phyloP scores from a whole-genome alignment of 139 green algal genomes.

The Spirogloea muscicola region DNA sequence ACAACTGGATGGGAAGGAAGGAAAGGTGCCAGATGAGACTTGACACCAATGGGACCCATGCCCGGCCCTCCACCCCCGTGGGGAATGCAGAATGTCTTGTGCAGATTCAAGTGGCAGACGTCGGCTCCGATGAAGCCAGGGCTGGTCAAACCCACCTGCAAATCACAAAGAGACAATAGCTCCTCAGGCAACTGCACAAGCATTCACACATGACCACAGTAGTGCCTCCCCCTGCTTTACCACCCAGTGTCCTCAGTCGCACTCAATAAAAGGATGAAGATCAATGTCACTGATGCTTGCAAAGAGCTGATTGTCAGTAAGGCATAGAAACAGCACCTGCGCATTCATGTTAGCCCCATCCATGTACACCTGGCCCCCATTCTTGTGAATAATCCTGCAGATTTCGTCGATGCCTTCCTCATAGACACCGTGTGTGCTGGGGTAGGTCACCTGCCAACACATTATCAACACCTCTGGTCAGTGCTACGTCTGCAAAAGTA shows the following conservation, averaged over 20 bases:
- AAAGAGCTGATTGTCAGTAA: no score
- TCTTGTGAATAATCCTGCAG: slow-evolving; percentile 89
- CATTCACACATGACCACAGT: no score
- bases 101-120: slow-evolving; percentile 99
- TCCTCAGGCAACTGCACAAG: neutral
- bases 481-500: no score
- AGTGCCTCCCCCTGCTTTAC: neutral
- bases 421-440: slow-evolving; percentile 96
- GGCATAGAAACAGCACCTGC: slow-evolving; percentile 26
- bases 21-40: slow-evolving; percentile 95
- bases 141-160: slow-evolving; percentile 91
- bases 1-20: slow-evolving; percentile 87
- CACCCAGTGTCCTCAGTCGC: no score
- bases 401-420: slow-evolving; percentile 95
- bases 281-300: no score
- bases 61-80: slow-evolving; percentile 84
- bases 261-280: no score
- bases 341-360: slow-evolving; percentile 99
- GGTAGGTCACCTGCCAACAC: slow-evolving; percentile 75
- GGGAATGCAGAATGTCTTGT: slow-evolving; percentile 99
- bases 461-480: slow-evolving; percentile 5
- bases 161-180: no score
- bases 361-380: slow-evolving; percentile 98
- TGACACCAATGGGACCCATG: slow-evolving; percentile 76
- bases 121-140: slow-evolving; percentile 97